Conservation (phyloP, 768 basidiomycete genomes). For the Amylocystis lapponica region DNA sequence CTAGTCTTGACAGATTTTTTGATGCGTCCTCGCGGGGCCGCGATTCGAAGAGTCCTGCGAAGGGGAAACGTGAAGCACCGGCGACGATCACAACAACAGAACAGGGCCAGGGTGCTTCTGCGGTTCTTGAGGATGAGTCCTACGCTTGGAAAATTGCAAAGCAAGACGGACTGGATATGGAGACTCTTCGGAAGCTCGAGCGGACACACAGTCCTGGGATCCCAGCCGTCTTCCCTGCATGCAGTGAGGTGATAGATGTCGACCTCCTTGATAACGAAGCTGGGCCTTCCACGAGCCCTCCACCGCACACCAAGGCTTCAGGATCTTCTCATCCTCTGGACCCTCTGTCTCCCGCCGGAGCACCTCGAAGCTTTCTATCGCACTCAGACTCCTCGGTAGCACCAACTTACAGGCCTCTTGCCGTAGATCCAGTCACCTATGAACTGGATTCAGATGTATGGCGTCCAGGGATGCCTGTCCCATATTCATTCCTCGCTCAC, state of each 20-base stretch:
- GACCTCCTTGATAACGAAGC: conserved; percentile 23
- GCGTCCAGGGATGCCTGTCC: conserved; percentile 34
- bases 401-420: conserved; percentile 28
- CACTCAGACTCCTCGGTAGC: not conserved
- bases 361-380: conserved; percentile 4
- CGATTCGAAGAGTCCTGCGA: not conserved
- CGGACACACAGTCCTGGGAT: not conserved
- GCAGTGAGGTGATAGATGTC: conserved; percentile 27
- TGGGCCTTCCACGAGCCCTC: not conserved
- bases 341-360: not conserved
- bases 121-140: not conserved
- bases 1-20: conserved; percentile 19
- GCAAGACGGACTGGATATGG: conserved; percentile 19
- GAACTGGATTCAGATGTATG: conserved; percentile 39
- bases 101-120: not conserved
- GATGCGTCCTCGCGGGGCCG: conserved; percentile 5
- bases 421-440: conserved; percentile 47
- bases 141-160: conserved; percentile 18
- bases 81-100: not conserved
- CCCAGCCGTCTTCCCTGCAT: not conserved
- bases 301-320: not conserved
- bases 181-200: conserved; percentile 16
- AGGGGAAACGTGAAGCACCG: not conserved
- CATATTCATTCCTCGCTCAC: conserved; percentile 69
- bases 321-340: not conserved